Percentiles rank a stretch among this genome's conserved stretches.
Evolutionary conservation across 2,329 filamentous ascomycete species (phyloP).

Genomic region (Zasmidium cellare): DNA sequence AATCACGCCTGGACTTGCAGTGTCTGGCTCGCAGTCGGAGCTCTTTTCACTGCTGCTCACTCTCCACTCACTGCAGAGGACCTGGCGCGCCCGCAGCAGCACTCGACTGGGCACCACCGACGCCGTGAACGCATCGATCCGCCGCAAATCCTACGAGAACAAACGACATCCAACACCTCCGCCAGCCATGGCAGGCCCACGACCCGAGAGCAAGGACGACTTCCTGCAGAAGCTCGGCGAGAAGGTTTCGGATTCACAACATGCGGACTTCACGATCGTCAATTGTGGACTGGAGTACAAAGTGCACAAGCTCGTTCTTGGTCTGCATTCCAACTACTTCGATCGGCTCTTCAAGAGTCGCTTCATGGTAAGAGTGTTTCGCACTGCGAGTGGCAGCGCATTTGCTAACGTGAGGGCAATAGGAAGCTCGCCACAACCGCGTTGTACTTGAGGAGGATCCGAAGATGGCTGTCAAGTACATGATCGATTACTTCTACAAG

Average conservation of each 20-base stretch:
- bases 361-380: not conserved
- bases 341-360: not conserved
- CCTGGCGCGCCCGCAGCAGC: too few relatives aligned
- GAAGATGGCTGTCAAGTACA: conserved; percentile 7
- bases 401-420: not conserved
- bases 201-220: not conserved
- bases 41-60: too few relatives aligned
- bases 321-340: conserved; percentile 3
- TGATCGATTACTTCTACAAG: conserved; percentile 18
- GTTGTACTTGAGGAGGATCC: not conserved
- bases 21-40: too few relatives aligned
- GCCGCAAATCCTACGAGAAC: too few relatives aligned
- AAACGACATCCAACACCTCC: too few relatives aligned
- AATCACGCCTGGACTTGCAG: too few relatives aligned
- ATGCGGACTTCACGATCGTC: conserved; percentile 12
- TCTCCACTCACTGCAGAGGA: too few relatives aligned
- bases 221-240: not conserved
- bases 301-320: conserved; percentile 5
- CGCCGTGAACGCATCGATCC: too few relatives aligned
- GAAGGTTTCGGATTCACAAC: not conserved
- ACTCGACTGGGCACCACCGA: too few relatives aligned
- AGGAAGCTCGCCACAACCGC: not conserved
- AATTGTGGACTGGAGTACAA: conserved; percentile 5
- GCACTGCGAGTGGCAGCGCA: too few relatives aligned
- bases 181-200: too few relatives aligned